Evolutionary conservation across 2,329 filamentous ascomycete species (phyloP).

Genomic region (Aspergillus sp.): DNA sequence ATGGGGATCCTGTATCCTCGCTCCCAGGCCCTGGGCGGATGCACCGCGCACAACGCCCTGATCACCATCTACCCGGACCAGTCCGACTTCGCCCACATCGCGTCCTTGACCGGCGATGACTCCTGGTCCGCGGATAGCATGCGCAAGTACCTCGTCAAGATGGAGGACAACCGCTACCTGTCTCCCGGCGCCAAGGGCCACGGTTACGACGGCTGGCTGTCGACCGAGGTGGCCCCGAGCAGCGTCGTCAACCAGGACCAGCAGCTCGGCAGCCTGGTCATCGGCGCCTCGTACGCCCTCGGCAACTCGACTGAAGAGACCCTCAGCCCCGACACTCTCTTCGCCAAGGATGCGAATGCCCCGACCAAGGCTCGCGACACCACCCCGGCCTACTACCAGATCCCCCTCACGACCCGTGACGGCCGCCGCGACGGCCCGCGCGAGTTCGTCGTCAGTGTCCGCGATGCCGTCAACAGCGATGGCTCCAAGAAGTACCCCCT

Average conservation of each 20-base stretch:
- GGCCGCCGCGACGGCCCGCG: slow-evolving; percentile 22
- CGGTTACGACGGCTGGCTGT: slow-evolving; percentile 20
- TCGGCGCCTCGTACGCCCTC: slow-evolving; percentile 45
- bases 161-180: slow-evolving; percentile 49
- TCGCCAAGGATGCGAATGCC: slow-evolving; percentile 46
- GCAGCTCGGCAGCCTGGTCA: slow-evolving; percentile 45
- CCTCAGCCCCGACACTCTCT: slow-evolving; percentile 37
- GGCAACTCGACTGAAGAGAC: slow-evolving; percentile 36
- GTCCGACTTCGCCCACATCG: slow-evolving; percentile 52
- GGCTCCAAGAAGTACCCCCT: slow-evolving; percentile 42
- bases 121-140: slow-evolving; percentile 52
- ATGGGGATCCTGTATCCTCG: slow-evolving; percentile 52
- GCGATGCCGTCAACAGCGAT: slow-evolving; percentile 15
- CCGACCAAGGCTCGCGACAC: slow-evolving; percentile 39
- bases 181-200: slow-evolving; percentile 37
- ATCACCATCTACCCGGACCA: slow-evolving; percentile 51
- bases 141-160: slow-evolving; percentile 45
- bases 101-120: slow-evolving; percentile 48
- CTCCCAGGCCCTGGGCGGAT: slow-evolving; percentile 48
- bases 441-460: slow-evolving; percentile 32
- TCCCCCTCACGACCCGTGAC: slow-evolving; percentile 43
- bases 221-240: slow-evolving; percentile 27
- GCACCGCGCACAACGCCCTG: slow-evolving; percentile 53
- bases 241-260: slow-evolving; percentile 43
- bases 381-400: slow-evolving; percentile 45